Conservation (phyloP, 2,329 filamentous ascomycete species). For the Trichoderma harzianum region DNA sequence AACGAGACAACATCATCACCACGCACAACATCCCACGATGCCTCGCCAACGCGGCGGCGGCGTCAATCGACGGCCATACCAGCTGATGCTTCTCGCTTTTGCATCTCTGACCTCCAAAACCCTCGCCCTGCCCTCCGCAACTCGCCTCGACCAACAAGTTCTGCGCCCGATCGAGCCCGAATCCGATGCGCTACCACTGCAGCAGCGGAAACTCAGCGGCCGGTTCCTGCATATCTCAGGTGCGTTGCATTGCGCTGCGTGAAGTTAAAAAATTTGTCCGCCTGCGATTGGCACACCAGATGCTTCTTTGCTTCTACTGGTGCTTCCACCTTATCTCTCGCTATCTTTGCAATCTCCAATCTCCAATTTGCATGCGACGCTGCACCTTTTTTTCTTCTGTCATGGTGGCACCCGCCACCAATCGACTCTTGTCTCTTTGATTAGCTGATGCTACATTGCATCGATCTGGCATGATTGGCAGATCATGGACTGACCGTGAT, state of each 20-base stretch:
- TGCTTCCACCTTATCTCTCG: background rate
- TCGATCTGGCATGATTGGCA: background rate
- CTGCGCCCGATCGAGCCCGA: slow-evolving; percentile 4
- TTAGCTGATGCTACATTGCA: background rate
- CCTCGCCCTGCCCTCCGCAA: background rate
- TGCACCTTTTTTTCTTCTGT: background rate
- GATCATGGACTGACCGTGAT: slow-evolving; percentile 4
- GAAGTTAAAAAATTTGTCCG: background rate
- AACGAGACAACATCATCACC: background rate
- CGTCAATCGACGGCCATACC: background rate
- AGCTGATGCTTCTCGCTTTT: slow-evolving; percentile 1
- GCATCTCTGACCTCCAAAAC: background rate
- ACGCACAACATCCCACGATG: background rate
- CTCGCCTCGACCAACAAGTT: slow-evolving; percentile 2
- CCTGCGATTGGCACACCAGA: background rate
- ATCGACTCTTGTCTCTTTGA: background rate
- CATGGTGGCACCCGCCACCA: background rate
- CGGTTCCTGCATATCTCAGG: slow-evolving; percentile 87
- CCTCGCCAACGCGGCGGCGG: slow-evolving; percentile 8
- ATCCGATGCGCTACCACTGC: background rate
- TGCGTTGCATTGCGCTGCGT: slow-evolving; percentile 38
- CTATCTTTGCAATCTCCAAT: background rate
- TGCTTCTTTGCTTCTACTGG: background rate
- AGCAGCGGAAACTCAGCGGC: slow-evolving; percentile 56
- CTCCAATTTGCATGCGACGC: slow-evolving; percentile 5